A percentile compares a stretch with the other conserved stretches of the same genome.
These are phyloP conservation scores for Albugo laibachii DNA, from an alignment of 352 stramenopile species.

Conservation along the genomic window DNA sequence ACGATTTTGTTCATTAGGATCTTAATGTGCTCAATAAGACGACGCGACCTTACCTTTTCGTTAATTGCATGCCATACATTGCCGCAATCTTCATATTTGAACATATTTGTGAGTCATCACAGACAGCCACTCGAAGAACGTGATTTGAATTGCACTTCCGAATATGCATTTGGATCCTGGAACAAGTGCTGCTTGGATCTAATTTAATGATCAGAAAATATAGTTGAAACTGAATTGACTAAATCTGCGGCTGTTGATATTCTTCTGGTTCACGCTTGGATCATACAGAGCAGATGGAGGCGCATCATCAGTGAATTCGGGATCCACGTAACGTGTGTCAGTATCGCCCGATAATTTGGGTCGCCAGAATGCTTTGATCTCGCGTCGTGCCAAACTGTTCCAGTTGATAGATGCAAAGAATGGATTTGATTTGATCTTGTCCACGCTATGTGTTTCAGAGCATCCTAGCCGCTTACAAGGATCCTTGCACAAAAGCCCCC, in stretches of 20 bases:
- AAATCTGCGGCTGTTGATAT: constrained; percentile 65
- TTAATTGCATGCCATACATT: no score
- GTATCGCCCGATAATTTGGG: constrained; percentile 70
- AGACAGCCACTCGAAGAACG: no score
- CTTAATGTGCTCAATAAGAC: no score
- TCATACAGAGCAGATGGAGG: constrained; percentile 65
- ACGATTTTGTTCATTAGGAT: constrained; percentile 57
- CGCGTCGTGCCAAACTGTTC: constrained; percentile 38
- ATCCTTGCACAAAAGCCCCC: constrained; percentile 52
- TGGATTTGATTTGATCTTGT: constrained; percentile 40
- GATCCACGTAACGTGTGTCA: constrained; percentile 77
- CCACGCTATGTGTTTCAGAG: constrained; percentile 28
- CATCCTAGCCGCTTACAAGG: constrained; percentile 32
- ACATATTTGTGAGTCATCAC: no score
- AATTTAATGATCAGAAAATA: constrained; percentile 3
- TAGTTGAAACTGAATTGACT: constrained; percentile 84
- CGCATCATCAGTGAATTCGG: constrained; percentile 73
- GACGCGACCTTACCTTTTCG: no score
- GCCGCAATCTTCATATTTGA: no score
- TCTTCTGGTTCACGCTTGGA: constrained; percentile 30
- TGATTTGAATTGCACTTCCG: no score
- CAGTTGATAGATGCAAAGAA: constrained; percentile 69
- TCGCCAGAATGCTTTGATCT: constrained; percentile 64
- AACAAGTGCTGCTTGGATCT: no score
- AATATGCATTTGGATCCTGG: no score